Base-by-base conservation (phyloP, 768 basidiomycete genomes). In the Galerina marginata region DNA sequence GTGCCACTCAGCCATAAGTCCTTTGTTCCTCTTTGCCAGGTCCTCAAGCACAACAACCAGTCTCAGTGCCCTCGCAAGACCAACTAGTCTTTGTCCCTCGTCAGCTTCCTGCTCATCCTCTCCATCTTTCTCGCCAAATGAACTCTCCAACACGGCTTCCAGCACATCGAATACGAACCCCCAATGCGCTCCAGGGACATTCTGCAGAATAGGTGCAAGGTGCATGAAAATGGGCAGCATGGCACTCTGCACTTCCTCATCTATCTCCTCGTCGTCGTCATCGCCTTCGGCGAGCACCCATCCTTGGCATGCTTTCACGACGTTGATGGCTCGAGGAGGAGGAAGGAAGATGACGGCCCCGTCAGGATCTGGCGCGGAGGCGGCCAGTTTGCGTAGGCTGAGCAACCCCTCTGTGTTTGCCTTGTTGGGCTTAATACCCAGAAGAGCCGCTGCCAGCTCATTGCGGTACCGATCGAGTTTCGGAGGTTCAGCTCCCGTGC, bases 111-210 rank as follows among this genome's bases (percentile, higher is more conserved):
- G 61, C 6, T 57, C 56, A 5, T 58, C 56, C 0, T 50, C 54
- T 14, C 63, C 64, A 9, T 62, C 60, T 11, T 60, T 54, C 16
- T 55, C 38, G 1, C 60, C 43, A 6, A 58, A 62, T 2, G 63
- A 57, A 23, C 62, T 54, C 84, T 98, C 96, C 2, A 99, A 79
- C 67, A 92, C 93, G 59, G 81, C 91, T 72, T 96, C 95, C 11
- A 96, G 69, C 14, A 98, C 73, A 69, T 98, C 95, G 71, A 93
- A 96, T 4, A 95, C 86, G 37, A 95, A 84, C 50, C 93, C 91
- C 97, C 97, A 99, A 73, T 99, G 97, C 0, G 83, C 78, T 0
- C 96, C 97, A 12, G 86, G 79, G 2, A 96, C 81, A 68, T 87
- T 91, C 74, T 98, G 95, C 60, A 99, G 74, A 55, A 98, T 90